Evolutionary conservation across 2,329 filamentous ascomycete species (phyloP).

Genomic region (Bipolaris sorokiniana): DNA sequence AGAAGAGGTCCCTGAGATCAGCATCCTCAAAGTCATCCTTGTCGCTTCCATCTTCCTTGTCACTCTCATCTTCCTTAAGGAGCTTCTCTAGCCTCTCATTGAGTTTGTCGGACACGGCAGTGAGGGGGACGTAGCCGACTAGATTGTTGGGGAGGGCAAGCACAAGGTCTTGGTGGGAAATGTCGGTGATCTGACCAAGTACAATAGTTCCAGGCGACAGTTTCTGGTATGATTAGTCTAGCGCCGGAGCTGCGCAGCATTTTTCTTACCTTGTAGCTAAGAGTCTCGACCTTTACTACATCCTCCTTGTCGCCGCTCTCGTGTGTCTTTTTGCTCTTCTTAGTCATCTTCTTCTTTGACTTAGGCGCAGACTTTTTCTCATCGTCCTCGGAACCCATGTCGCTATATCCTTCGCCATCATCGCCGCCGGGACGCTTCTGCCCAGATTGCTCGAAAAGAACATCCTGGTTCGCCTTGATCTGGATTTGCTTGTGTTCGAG

Average conservation of each 20-base stretch:
- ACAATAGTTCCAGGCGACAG: conserved; percentile 85
- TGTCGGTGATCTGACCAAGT: conserved; percentile 82
- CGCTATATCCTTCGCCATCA: conserved; percentile 55
- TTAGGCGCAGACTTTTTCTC: conserved; percentile 50
- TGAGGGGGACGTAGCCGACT: conserved; percentile 85
- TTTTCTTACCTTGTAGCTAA: conserved; percentile 82
- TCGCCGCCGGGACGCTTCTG: conserved; percentile 61
- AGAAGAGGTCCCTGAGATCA: conserved; percentile 77
- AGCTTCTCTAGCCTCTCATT: conserved; percentile 75
- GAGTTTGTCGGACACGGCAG: conserved; percentile 83
- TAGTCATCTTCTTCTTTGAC: conserved; percentile 61
- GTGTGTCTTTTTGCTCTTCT: conserved; percentile 50
- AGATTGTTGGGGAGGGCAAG: conserved; percentile 92
- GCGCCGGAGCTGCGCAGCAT: neutral
- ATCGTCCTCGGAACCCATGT: conserved; percentile 50
- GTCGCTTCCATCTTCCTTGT: conserved; percentile 62
- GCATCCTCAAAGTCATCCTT: conserved; percentile 61
- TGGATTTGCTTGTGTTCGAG: conserved; percentile 97
- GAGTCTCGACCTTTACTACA: conserved; percentile 75
- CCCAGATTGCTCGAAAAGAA: conserved; percentile 80
- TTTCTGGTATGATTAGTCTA: conserved; percentile 61
- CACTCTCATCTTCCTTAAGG: conserved; percentile 66
- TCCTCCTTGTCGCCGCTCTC: conserved; percentile 53
- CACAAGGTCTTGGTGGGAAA: conserved; percentile 79
- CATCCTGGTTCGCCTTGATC: conserved; percentile 89